Percentiles rank a stretch among this genome's conserved stretches.
Evolutionary conservation across 1,284 basidiomycete species (phyloP).

Genomic region (Neolentinus lepideus): DNA sequence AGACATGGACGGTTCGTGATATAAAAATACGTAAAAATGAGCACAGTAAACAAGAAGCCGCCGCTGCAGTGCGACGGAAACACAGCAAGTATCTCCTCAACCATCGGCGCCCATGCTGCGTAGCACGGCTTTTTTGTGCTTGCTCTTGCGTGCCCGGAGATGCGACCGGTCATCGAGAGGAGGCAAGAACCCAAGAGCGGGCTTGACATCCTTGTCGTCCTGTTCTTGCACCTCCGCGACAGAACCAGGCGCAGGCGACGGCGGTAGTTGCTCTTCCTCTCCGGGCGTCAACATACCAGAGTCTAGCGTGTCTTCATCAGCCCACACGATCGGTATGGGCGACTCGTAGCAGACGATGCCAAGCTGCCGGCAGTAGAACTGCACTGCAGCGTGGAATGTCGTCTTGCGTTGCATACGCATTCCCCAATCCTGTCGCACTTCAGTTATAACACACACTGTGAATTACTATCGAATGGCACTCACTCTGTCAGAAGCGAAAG

Average conservation of each 20-base stretch:
- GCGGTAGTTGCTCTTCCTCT: slow-evolving; percentile 11
- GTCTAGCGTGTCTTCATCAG: slow-evolving; percentile 29
- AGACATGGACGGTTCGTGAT: not conserved
- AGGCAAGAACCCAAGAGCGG: slow-evolving; percentile 43
- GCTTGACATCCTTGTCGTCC: slow-evolving; percentile 18
- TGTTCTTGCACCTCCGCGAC: slow-evolving; percentile 2
- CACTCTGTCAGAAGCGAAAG: slow-evolving; percentile 1
- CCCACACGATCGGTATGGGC: slow-evolving; percentile 48
- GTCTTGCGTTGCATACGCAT: slow-evolving; percentile 52
- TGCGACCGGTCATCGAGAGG: slow-evolving; percentile 17
- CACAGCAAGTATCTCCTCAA: not conserved
- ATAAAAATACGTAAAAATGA: not conserved
- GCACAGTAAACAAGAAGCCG: not conserved
- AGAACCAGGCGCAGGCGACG: not conserved
- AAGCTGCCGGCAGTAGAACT: slow-evolving; percentile 61
- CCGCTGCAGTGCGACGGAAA: not conserved
- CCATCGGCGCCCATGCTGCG: slow-evolving; percentile 15
- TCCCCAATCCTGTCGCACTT: slow-evolving; percentile 46
- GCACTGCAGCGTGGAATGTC: slow-evolving; percentile 69
- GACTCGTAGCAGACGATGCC: slow-evolving; percentile 55
- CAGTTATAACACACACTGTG: not conserved
- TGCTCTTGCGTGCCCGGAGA: slow-evolving; percentile 12
- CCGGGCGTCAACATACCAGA: slow-evolving; percentile 18
- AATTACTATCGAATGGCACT: not conserved
- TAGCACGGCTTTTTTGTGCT: slow-evolving; percentile 18